These are phyloP conservation scores for Anisodus tanguticus DNA, from an alignment of 257 asterid species.

Conservation along the genomic window DNA sequence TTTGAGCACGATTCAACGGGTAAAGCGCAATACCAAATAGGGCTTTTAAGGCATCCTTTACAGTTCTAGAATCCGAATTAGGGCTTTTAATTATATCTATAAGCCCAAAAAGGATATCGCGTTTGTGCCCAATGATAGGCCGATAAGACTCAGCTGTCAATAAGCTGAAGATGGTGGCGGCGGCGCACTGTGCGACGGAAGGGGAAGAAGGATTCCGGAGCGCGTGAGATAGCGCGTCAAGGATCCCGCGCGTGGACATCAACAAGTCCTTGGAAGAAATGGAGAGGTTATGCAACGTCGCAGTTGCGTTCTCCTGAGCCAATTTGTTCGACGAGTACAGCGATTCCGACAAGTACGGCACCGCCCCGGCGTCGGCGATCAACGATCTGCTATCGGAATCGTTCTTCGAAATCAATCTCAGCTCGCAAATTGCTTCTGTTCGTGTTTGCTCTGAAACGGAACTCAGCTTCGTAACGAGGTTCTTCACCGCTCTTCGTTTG, in stretches of 20 bases:
- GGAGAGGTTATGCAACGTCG: constrained; percentile 81
- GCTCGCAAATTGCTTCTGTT: constrained; percentile 81
- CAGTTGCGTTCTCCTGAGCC: constrained; percentile 89
- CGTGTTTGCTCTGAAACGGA: constrained; percentile 90
- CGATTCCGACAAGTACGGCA: constrained; percentile 74
- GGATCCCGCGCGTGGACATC: constrained; percentile 78
- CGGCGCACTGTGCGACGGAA: constrained; percentile 76
- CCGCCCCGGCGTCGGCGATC: constrained; percentile 77
- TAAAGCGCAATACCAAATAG: constrained; percentile 75
- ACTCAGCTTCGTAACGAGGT: constrained; percentile 70
- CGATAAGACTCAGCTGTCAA: constrained; percentile 64
- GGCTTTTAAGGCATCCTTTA: constrained; percentile 82
- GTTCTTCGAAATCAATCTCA: constrained; percentile 73
- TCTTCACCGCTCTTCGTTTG: constrained; percentile 62
- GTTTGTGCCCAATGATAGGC: constrained; percentile 79
- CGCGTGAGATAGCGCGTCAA: constrained; percentile 94
- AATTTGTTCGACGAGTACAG: constrained; percentile 64
- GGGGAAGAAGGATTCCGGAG: constrained; percentile 82
- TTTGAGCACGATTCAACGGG: constrained; percentile 70
- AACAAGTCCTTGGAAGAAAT: constrained; percentile 71
- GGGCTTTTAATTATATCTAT: constrained; percentile 60
- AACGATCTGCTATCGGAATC: constrained; percentile 74
- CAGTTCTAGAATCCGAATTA: constrained; percentile 65
- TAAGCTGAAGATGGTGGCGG: constrained; percentile 80
- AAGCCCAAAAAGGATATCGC: constrained; percentile 84